A percentile compares a stretch with the other conserved stretches of the same genome.
phyloP scores from a whole-genome alignment of 176 grass and related monocot species.

The Dendrocalamus sinicus region DNA sequence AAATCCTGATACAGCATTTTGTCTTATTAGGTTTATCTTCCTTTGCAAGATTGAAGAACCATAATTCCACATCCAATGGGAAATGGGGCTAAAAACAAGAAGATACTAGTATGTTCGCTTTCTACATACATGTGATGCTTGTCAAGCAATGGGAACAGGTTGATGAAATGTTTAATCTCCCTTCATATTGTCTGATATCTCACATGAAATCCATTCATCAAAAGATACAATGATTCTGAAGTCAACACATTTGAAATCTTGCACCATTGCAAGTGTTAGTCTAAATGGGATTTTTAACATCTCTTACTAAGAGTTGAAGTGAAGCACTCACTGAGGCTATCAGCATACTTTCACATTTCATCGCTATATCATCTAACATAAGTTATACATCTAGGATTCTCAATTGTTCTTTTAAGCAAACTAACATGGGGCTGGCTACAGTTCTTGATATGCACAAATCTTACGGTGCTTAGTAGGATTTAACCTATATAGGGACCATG shows the following conservation, averaged over 20 bases:
- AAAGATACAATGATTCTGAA: background rate
- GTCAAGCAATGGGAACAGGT: background rate
- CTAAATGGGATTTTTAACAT: background rate
- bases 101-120: background rate
- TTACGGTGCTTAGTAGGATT: background rate
- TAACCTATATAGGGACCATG: background rate
- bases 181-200: background rate
- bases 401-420: conserved; percentile 13
- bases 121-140: background rate
- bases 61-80: background rate
- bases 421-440: background rate
- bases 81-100: background rate
- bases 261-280: background rate
- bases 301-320: background rate
- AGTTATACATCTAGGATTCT: background rate
- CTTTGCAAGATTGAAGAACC: background rate
- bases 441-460: background rate
- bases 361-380: background rate
- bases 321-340: background rate
- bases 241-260: conserved; percentile 6
- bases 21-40: background rate
- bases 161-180: background rate
- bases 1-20: background rate
- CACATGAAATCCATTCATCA: conserved; percentile 6
- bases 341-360: conserved; percentile 1